phyloP scores from a whole-genome alignment of 1,284 basidiomycete species.

The Stygiomarasmius scandens region DNA sequence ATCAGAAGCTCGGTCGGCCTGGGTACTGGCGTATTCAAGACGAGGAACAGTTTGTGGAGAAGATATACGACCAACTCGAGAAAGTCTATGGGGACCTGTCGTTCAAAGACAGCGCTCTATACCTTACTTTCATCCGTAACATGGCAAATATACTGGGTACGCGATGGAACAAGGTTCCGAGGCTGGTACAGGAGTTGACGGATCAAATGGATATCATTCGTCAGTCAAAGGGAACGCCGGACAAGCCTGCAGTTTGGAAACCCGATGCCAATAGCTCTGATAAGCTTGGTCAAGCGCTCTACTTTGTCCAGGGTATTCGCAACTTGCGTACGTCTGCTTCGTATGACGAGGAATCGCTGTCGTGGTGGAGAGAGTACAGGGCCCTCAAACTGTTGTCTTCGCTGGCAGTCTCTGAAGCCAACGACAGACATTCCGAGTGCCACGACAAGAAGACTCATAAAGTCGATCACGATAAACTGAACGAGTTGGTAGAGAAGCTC shows the following conservation, averaged over 20 bases:
- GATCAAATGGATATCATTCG: constrained; percentile 18
- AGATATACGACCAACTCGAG: constrained; percentile 15
- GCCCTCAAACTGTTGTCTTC: constrained; percentile 16
- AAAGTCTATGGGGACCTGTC: constrained; percentile 13
- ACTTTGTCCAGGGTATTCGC: background rate
- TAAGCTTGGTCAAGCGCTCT: too few relatives aligned
- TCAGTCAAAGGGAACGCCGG: constrained; percentile 7
- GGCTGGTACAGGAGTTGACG: constrained; percentile 12
- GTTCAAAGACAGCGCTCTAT: constrained; percentile 15
- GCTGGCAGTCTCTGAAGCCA: constrained; percentile 8
- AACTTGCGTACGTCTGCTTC: background rate
- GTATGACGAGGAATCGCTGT: background rate
- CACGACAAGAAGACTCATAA: constrained; percentile 6
- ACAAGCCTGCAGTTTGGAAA: constrained; percentile 14
- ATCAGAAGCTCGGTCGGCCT: constrained; percentile 9
- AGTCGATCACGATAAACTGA: constrained; percentile 7
- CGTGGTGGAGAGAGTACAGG: constrained; percentile 21
- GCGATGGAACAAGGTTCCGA: constrained; percentile 16
- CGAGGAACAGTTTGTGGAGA: constrained; percentile 17
- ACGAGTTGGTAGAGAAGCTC: constrained; percentile 16
- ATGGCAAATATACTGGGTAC: constrained; percentile 17
- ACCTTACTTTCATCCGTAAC: constrained; percentile 13
- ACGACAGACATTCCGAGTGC: constrained; percentile 13
- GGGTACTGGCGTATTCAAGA: constrained; percentile 20
- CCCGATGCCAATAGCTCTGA: constrained; percentile 8